Evolutionary conservation across 1,284 basidiomycete species (phyloP).

Genomic region (Tremellales sp.): DNA sequence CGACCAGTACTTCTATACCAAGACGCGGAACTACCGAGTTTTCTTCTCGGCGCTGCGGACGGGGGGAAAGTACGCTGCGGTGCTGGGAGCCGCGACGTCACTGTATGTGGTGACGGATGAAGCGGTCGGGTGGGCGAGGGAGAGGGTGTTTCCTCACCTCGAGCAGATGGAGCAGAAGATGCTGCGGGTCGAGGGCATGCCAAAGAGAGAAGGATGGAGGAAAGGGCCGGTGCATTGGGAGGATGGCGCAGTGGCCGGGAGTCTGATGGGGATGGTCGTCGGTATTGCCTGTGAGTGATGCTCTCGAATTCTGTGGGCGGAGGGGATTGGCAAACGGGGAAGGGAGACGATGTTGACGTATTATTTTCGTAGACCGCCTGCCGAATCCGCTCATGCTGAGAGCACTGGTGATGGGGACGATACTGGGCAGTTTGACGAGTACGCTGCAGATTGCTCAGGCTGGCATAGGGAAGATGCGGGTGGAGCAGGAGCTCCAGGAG

Average conservation of each 20-base stretch:
- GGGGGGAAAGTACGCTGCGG: constrained; percentile 36
- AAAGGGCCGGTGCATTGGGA: constrained; percentile 31
- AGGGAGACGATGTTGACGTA: constrained; percentile 4
- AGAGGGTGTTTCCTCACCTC: constrained; percentile 13
- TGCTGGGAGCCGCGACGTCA: constrained; percentile 33
- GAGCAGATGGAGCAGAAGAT: not conserved
- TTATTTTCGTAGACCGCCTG: constrained; percentile 34
- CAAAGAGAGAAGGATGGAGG: constrained; percentile 29
- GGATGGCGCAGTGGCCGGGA: constrained; percentile 43
- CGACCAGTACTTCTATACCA: constrained; percentile 48
- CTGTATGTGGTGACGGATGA: constrained; percentile 41
- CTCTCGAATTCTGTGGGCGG: no score
- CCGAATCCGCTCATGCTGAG: constrained; percentile 37
- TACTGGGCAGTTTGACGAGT: constrained; percentile 33
- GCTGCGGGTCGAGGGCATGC: constrained; percentile 1
- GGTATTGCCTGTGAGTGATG: constrained; percentile 40
- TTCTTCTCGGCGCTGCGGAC: constrained; percentile 31
- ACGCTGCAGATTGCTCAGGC: constrained; percentile 35
- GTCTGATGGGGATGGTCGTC: constrained; percentile 28
- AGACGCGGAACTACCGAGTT: constrained; percentile 48
- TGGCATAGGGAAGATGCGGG: constrained; percentile 24
- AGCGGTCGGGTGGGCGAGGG: constrained; percentile 31
- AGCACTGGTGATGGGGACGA: constrained; percentile 32
- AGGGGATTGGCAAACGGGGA: no score
- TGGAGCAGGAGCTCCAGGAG: constrained; percentile 10